Evolutionary conservation across 2,329 filamentous ascomycete genomes (phyloP).

Genomic region (Aspergillus luchuensis): DNA sequence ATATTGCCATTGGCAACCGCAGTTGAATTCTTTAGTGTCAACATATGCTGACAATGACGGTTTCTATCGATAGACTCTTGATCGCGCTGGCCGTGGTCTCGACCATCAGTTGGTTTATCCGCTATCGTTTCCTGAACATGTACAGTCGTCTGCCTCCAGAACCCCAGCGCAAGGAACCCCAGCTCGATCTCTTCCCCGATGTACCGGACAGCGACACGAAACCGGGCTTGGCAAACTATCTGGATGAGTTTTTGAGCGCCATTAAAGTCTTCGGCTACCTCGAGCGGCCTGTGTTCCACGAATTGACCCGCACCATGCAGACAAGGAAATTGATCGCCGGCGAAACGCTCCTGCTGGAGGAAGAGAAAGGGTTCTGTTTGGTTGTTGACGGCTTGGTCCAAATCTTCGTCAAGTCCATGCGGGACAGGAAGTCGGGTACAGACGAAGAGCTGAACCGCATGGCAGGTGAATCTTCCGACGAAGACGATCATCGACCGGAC

Average conservation of each 20-base stretch:
- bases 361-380: slow-evolving; percentile 96
- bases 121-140: slow-evolving; percentile 96
- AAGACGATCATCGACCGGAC: slow-evolving; percentile 65
- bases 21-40: not conserved
- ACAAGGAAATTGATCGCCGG: slow-evolving; percentile 94
- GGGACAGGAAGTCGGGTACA: slow-evolving; percentile 42
- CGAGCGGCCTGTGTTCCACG: slow-evolving; percentile 94
- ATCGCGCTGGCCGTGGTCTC: slow-evolving; percentile 76
- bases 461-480: slow-evolving; percentile 59
- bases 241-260: slow-evolving; percentile 96
- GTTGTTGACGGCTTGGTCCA: slow-evolving; percentile 96
- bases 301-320: slow-evolving; percentile 97
- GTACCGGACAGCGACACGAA: slow-evolving; percentile 87
- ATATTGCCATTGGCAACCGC: no score
- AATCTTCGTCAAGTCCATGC: slow-evolving; percentile 93
- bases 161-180: slow-evolving; percentile 91
- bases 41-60: slow-evolving; percentile 9
- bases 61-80: slow-evolving; percentile 61
- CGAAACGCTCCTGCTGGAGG: slow-evolving; percentile 90
- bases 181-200: slow-evolving; percentile 93
- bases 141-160: slow-evolving; percentile 92
- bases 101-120: slow-evolving; percentile 88
- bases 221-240: slow-evolving; percentile 88
- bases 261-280: slow-evolving; percentile 99
- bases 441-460: slow-evolving; percentile 43